These are phyloP conservation scores for Haematococcus sp. DNA, from an alignment of 139 green algal species.

Conservation along the genomic window DNA sequence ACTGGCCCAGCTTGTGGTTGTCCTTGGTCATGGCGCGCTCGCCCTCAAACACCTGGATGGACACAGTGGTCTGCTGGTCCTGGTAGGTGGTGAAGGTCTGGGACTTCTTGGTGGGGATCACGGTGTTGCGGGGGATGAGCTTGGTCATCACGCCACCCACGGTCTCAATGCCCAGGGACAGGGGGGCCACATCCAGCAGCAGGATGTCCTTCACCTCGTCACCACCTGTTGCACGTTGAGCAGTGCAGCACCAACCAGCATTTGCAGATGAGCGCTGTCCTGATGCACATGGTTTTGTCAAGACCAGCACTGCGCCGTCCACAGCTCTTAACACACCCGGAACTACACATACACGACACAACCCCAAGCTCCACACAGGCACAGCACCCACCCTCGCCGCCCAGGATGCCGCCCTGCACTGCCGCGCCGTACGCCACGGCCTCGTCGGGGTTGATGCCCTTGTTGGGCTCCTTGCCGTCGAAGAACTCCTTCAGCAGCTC, in stretches of 20 bases:
- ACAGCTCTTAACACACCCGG: no score
- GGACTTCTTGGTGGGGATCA: conserved; percentile 97
- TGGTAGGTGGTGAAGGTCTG: conserved; percentile 99
- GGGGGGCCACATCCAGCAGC: conserved; percentile 54
- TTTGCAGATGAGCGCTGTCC: neutral
- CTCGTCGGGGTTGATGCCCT: conserved; percentile 95
- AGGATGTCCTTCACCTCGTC: conserved; percentile 39
- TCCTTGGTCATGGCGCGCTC: conserved; percentile 94
- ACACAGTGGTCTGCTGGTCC: conserved; percentile 92
- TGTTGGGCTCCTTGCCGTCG: conserved; percentile 91
- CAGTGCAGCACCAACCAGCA: neutral
- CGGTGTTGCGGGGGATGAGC: conserved; percentile 90
- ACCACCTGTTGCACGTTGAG: conserved; percentile 3
- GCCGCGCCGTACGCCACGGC: conserved; percentile 90
- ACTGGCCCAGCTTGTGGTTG: conserved; percentile 92
- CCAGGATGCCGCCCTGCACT: conserved; percentile 72
- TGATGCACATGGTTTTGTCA: neutral
- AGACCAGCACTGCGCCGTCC: no score
- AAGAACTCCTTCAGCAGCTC: conserved; percentile 87
- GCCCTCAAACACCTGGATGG: conserved; percentile 76
- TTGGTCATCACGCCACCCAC: conserved; percentile 92
- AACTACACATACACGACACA: neutral
- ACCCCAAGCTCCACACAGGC: neutral
- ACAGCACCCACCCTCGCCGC: conserved; percentile 37
- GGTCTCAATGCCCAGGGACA: conserved; percentile 94